Percentiles rank a stretch among this genome's conserved stretches.
Conservation (phyloP, 768 basidiomycete species). For the Exsudoporus frostii region DNA sequence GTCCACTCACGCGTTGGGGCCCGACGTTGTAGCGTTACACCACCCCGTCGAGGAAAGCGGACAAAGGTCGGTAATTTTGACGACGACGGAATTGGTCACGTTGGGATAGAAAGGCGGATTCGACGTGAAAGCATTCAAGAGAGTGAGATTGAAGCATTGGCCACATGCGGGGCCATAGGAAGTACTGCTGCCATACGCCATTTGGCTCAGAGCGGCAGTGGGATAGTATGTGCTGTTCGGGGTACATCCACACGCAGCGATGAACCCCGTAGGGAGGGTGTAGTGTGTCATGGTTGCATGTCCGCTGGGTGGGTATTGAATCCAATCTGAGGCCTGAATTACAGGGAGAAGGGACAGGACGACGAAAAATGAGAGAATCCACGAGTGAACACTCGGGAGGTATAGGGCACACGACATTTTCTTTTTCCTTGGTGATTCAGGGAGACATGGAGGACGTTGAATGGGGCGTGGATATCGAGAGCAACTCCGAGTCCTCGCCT, state of each 20-base stretch:
- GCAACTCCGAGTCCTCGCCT: background rate
- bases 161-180: constrained; percentile 75
- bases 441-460: constrained; percentile 14
- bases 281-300: constrained; percentile 81
- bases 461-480: background rate
- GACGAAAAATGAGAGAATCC: constrained; percentile 21
- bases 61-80: constrained; percentile 82
- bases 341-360: constrained; percentile 26
- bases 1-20: constrained; percentile 59
- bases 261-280: constrained; percentile 38
- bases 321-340: constrained; percentile 46
- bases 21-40: constrained; percentile 64
- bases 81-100: constrained; percentile 55
- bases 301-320: constrained; percentile 59
- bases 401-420: constrained; percentile 16
- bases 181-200: constrained; percentile 75
- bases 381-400: constrained; percentile 3
- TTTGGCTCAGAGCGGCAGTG: constrained; percentile 75
- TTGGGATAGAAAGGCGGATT: constrained; percentile 69
- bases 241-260: constrained; percentile 78
- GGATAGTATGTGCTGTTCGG: constrained; percentile 63
- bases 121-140: constrained; percentile 63
- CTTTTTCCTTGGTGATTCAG: background rate
- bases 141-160: constrained; percentile 73
- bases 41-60: constrained; percentile 59